Base-by-base conservation (phyloP, 106 monocot species). In the Agapanthus africanus region DNA sequence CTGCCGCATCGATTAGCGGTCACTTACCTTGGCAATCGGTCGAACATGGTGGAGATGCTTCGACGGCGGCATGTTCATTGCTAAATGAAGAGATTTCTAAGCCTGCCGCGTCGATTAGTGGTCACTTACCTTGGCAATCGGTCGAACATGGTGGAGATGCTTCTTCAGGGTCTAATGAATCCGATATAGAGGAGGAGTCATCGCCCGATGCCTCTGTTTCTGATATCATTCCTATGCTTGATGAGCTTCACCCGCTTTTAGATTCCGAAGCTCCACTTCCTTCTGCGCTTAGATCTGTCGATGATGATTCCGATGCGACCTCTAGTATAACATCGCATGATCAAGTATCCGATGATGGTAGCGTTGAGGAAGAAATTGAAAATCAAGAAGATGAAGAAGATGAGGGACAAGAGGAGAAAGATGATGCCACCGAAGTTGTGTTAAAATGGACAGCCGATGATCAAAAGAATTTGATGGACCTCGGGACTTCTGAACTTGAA, bases 361-460 rank as follows among this genome's bases (percentile, higher is more conserved):
- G 79, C 34, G 67, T 36, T 34, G 83, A 79, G 44, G 80, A 71
- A 36, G 80, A 72, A 69, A 57, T 47, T 46, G 83, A 82, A 71
- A 73, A 69, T 22, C 67, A 68, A 18, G 77, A 69, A 30, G 78
- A 67, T 44, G 83, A 81, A 52, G 80, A 69, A n/a, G 85, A 82
- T 34, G 71, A 78, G 36, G 66, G 40, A 23, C 19, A 79, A 41
- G 78, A 76, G 34, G 84, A 82, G 72, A 77, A 83, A 62, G 74
- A 77, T n/a, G 77, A 68, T 33, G 74, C 69, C 60, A 72, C 33
- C 68, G 78, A 75, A 59, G 67, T 44, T 40, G 75, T 68, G 30
- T 71, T 91, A 28, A 71, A 72, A 66, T 95, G 91, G 91, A 88
- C 95, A 0, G 88, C 81, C 34, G 84, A 95, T 80, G 95, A 91